phyloP scores from a whole-genome alignment of 2,329 filamentous ascomycete genomes.

The Ophiostoma tasmaniense region DNA sequence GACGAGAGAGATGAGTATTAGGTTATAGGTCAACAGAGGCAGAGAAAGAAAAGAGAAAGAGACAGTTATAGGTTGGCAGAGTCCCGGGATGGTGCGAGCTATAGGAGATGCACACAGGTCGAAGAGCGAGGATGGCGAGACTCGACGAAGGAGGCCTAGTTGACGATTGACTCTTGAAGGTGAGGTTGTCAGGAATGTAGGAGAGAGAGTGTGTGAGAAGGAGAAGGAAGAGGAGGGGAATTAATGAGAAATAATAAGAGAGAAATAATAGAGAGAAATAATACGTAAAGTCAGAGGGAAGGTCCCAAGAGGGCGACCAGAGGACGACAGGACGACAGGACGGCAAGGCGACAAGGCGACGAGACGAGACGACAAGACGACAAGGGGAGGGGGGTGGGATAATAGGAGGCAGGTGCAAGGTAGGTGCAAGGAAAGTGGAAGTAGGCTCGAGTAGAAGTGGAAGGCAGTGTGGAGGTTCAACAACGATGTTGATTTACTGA shows the following conservation, averaged over 20 bases:
- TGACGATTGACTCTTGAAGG: too few species aligned
- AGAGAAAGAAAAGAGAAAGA: not conserved
- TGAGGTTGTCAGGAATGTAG: not conserved
- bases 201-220: not conserved
- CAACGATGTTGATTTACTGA: not conserved
- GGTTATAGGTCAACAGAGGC: not conserved
- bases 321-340: not conserved
- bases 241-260: not conserved
- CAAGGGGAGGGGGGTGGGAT: not conserved
- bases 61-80: constrained; percentile 1
- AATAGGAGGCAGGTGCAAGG: constrained; percentile 7
- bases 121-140: constrained; percentile 8
- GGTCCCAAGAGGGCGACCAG: not conserved
- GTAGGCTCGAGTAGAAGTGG: not conserved
- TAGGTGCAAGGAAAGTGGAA: constrained; percentile 5
- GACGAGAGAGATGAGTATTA: not conserved
- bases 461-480: constrained; percentile 6
- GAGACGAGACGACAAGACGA: not conserved
- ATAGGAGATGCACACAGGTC: not conserved
- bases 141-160: not conserved
- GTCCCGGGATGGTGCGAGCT: not conserved
- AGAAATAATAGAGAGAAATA: not conserved
- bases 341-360: not conserved
- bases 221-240: not conserved
- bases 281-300: not conserved